Percentiles rank a stretch among this genome's conserved stretches.
These are phyloP conservation scores for Pythium rishiriense DNA, from an alignment of 352 stramenopile genomes.

Conservation along the genomic window DNA sequence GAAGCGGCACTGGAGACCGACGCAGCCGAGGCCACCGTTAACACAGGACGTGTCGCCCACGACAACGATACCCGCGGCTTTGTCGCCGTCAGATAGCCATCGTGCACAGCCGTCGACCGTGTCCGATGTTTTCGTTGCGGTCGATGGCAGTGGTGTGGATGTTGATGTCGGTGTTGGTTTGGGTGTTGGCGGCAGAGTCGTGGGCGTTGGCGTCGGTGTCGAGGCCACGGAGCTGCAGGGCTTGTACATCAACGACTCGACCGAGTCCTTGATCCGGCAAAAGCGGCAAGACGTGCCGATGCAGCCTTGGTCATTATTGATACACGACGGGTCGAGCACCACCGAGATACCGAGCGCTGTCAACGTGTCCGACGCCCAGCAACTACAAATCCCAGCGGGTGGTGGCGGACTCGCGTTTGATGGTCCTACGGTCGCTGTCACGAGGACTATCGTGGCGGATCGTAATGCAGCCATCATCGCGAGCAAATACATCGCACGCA, in stretches of 20 bases:
- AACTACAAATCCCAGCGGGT: neutral
- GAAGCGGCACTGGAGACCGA: conserved; percentile 26
- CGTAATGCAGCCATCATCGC: too few species aligned
- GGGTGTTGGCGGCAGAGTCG: neutral
- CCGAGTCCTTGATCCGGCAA: conserved; percentile 6
- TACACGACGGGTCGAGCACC: conserved; percentile 16
- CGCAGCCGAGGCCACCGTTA: conserved; percentile 25
- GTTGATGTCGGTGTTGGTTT: neutral
- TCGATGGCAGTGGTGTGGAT: neutral
- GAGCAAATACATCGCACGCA: too few species aligned
- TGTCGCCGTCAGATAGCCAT: conserved; percentile 16
- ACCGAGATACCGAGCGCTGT: conserved; percentile 6
- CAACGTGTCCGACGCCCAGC: neutral
- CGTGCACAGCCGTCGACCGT: conserved; percentile 4
- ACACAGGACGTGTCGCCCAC: conserved; percentile 10
- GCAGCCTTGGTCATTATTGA: conserved; percentile 7
- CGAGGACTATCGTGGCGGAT: too few species aligned
- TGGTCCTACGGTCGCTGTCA: too few species aligned
- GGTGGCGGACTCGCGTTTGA: neutral
- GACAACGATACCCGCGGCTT: conserved; percentile 7
- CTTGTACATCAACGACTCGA: neutral
- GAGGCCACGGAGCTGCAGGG: neutral
- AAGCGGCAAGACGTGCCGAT: conserved; percentile 20
- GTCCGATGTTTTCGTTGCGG: neutral
- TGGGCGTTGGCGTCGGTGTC: neutral